Base-by-base conservation (phyloP, 1,284 basidiomycete species). In the Nidula niveotomentosa region DNA sequence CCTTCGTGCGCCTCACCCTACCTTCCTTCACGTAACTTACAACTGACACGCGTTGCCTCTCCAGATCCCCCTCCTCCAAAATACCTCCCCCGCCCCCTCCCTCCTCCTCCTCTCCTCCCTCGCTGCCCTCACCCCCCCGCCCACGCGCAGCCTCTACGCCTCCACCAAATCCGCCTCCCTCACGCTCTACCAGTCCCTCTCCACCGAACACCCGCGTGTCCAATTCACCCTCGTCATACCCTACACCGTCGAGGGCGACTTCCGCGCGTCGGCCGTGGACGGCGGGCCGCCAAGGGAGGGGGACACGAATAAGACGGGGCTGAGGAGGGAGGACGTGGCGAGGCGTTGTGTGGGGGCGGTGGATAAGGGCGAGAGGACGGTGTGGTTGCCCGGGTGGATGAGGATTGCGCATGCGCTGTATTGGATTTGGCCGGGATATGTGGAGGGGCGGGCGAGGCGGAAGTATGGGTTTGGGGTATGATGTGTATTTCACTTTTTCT, bases 151-250 rank as follows among this genome's bases (percentile, higher is more conserved):
- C 0, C 73, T 98, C 33, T 98, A 98, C 69, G 85, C 84, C 0
- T 86, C 93, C 0, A 92, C 91, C 3, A 98, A 98, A 69, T 78
- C 89, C 1, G 90, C 92, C 0, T 89, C 90, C 1, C 79, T 93
- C 48, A 69, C 90, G 45, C 85, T 94, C 55, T 93, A 91, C 70
- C 86, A 91, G 69, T 76, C 89, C 4, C 80, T 94, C 34, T 77
- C 90, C 1, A 88, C 94, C 56, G 93, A 96, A 59, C 86, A 92
- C 60, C 88, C 88, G 3, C 61, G 68, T 6, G 80, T 91, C 60
- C 52, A 70, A 0, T 91, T 90, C 67, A 77, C 83, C 0, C 74
- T 76, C 56, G 61, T 86, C 58, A 65, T 90, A 1, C 86, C 88
- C 9, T 74, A 75, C 30, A 88, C 86, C 5, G 78, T 90, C 36